Conservation (phyloP, 108 stramenopile species). For the Cyclotella atomus region DNA sequence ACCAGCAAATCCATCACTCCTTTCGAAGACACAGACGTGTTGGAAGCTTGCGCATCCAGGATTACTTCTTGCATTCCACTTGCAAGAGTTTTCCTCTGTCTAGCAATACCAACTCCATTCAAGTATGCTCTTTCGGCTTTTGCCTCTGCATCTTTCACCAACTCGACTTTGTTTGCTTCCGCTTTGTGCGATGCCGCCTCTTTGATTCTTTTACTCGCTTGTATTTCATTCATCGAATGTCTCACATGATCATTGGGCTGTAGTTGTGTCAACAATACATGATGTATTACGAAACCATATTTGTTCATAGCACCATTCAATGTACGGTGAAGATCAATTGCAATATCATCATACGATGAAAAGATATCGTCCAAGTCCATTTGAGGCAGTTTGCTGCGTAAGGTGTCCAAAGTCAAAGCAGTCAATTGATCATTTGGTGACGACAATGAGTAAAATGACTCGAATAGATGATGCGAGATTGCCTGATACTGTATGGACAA, state of each 20-base stretch:
- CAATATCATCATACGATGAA: conserved; percentile 83
- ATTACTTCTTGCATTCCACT: conserved; percentile 54
- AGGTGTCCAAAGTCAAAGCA: conserved; percentile 52
- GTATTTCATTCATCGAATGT: conserved; percentile 85
- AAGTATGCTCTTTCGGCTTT: conserved; percentile 61
- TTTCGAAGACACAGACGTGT: conserved; percentile 31
- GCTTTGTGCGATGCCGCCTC: conserved; percentile 54
- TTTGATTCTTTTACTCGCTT: conserved; percentile 61
- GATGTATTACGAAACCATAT: conserved; percentile 52
- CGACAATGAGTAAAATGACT: conserved; percentile 60
- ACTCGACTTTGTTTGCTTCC: conserved; percentile 56
- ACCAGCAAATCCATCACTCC: conserved; percentile 73
- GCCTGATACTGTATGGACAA: conserved; percentile 53
- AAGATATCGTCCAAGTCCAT: conserved; percentile 65
- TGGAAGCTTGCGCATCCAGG: conserved; percentile 3
- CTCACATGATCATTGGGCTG: conserved; percentile 61
- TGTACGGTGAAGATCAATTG: conserved; percentile 44
- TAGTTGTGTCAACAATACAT: conserved; percentile 71
- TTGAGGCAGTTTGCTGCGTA: conserved; percentile 58
- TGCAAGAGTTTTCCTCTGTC: conserved; percentile 53
- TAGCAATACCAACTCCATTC: conserved; percentile 65
- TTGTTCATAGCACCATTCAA: conserved; percentile 40
- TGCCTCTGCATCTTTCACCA: conserved; percentile 71
- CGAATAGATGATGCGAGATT: conserved; percentile 28
- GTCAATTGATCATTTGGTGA: conserved; percentile 55